Evolutionary conservation across 83 land plant genomes (phyloP).

Genomic region (Thuja plicata): DNA sequence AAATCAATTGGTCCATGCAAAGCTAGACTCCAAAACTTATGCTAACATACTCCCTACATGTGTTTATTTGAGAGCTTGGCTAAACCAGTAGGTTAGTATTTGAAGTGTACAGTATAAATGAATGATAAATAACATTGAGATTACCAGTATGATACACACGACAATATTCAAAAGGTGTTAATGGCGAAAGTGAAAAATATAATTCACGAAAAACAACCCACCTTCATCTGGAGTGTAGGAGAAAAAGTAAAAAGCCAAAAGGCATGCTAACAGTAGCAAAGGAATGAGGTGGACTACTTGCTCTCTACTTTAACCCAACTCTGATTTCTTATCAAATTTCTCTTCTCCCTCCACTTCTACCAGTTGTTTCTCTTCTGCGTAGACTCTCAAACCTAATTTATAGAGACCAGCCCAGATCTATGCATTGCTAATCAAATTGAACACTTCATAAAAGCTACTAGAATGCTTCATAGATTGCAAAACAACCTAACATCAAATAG

Average conservation of each 20-base stretch:
- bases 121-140: no score
- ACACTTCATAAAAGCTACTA: not conserved
- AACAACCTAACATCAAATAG: not conserved
- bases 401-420: not conserved
- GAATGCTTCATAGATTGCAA: not conserved
- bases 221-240: conserved; percentile 9
- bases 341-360: not conserved
- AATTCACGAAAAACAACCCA: not conserved
- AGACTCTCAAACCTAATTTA: not conserved
- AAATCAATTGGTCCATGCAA: no score
- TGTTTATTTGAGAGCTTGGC: no score
- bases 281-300: conserved; percentile 13
- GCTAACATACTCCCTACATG: no score
- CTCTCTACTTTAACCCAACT: not conserved
- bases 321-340: not conserved
- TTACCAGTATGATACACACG: no score
- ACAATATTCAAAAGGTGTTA: no score
- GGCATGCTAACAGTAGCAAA: not conserved
- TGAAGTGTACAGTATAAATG: no score
- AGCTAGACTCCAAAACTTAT: no score
- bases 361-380: not conserved
- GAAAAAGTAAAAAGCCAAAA: conserved; percentile 15
- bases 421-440: not conserved
- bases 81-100: no score
- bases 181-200: not conserved